phyloP scores from a whole-genome alignment of 2,329 filamentous ascomycete species.

The Trichoderma polysporum region DNA sequence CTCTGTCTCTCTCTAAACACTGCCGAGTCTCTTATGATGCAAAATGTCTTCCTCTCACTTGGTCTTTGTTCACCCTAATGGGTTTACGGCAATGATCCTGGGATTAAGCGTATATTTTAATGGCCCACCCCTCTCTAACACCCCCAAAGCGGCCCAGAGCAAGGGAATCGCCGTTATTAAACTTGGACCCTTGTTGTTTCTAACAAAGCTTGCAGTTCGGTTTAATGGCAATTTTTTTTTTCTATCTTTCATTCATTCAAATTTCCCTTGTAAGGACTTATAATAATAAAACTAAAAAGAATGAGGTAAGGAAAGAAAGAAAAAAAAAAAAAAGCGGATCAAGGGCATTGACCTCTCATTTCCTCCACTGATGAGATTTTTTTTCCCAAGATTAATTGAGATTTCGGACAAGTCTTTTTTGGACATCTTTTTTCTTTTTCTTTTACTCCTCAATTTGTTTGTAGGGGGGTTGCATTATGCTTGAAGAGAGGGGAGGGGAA shows the following conservation, averaged over 20 bases:
- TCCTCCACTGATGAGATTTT: not conserved
- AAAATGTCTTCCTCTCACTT: no score
- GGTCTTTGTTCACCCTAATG: not conserved
- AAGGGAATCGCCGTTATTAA: not conserved
- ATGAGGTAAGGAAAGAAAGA: no score
- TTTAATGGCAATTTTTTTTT: not conserved
- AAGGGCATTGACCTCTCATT: conserved; percentile 8
- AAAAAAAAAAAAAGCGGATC: not conserved
- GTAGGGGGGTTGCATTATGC: not conserved
- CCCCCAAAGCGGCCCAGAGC: not conserved
- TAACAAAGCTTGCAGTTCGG: not conserved
- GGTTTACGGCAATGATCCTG: not conserved
- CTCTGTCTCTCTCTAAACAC: not conserved
- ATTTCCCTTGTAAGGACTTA: not conserved
- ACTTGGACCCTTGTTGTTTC: not conserved
- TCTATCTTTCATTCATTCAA: not conserved
- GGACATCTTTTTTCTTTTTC: not conserved
- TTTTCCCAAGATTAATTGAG: not conserved
- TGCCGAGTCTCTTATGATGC: no score
- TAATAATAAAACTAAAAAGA: no score
- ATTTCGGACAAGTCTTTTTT: not conserved
- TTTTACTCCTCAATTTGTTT: not conserved
- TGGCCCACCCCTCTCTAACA: not conserved
- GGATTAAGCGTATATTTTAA: not conserved
- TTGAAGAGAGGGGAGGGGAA: not conserved